Conservation (phyloP, 345 rosid species). For the Tarenaya hassleriana region DNA sequence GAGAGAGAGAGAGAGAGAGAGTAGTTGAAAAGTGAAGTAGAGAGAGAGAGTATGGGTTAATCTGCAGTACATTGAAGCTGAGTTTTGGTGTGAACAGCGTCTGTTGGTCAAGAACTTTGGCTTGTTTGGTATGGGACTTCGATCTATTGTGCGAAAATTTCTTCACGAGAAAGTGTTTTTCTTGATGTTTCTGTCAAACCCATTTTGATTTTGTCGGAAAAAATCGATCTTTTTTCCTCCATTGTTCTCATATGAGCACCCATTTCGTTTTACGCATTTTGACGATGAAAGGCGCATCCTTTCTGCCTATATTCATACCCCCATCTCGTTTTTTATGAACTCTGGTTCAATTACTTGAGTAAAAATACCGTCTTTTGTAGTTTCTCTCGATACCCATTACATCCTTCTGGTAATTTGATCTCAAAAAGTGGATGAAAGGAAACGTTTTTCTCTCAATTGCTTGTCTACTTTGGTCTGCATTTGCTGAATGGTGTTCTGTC, state of each 20-base stretch:
- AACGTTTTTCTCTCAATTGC: neutral
- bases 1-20: constrained; percentile 29
- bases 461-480: constrained; percentile 1
- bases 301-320: no score
- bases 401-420: constrained; percentile 17
- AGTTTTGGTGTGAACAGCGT: constrained; percentile 27
- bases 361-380: constrained; percentile 1
- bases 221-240: no score
- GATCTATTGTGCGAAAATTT: no score
- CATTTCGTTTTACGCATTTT: no score
- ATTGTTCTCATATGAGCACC: no score
- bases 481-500: neutral
- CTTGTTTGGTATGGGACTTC: constrained; percentile 5
- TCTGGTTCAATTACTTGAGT: constrained; percentile 1
- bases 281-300: no score
- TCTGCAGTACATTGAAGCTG: constrained; percentile 38
- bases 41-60: constrained; percentile 47
- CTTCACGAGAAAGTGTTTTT: no score
- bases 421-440: neutral
- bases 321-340: no score
- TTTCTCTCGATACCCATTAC: constrained; percentile 30
- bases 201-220: no score
- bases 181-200: no score
- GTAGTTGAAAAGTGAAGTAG: constrained; percentile 22
- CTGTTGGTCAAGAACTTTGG: constrained; percentile 27